Conservation (phyloP, 2,329 filamentous ascomycete genomes). For the Fusarium setosum region DNA sequence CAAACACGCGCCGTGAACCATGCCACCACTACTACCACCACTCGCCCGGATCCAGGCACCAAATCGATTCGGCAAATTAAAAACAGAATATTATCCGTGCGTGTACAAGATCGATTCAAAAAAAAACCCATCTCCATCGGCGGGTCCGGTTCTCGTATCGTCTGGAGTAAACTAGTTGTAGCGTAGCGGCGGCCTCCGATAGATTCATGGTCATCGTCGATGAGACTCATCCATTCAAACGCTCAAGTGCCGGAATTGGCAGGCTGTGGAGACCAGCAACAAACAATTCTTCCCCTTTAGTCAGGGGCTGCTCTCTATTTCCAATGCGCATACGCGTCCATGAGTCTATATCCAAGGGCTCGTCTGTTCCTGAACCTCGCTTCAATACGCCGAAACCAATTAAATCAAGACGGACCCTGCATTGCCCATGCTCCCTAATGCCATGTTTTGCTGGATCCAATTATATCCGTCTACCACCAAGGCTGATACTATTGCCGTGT, state of each 20-base stretch:
- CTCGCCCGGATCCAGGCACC: slow-evolving; percentile 29
- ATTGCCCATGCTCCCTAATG: background rate
- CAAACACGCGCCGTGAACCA: slow-evolving; percentile 31
- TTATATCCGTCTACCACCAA: slow-evolving; percentile 20
- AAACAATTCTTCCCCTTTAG: slow-evolving; percentile 1
- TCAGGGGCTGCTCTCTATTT: background rate
- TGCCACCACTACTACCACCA: slow-evolving; percentile 5
- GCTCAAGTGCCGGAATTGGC: slow-evolving; percentile 19
- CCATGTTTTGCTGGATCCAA: slow-evolving; percentile 23
- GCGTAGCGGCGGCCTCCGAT: background rate
- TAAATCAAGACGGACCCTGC: slow-evolving; percentile 15
- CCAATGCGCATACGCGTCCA: background rate
- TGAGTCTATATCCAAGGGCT: background rate
- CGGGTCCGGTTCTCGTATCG: background rate
- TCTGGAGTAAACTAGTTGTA: background rate
- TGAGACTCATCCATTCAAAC: background rate
- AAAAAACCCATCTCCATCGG: slow-evolving; percentile 3
- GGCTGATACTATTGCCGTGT: slow-evolving; percentile 9
- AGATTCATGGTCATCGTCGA: background rate
- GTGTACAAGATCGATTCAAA: background rate
- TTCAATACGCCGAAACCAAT: slow-evolving; percentile 6
- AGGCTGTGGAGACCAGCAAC: slow-evolving; percentile 3
- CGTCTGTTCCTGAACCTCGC: background rate
- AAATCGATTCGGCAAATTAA: slow-evolving; percentile 3
- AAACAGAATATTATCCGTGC: slow-evolving; percentile 2